phyloP scores from a whole-genome alignment of 805 yeast species.

The Scheffersomyces stipitis region DNA sequence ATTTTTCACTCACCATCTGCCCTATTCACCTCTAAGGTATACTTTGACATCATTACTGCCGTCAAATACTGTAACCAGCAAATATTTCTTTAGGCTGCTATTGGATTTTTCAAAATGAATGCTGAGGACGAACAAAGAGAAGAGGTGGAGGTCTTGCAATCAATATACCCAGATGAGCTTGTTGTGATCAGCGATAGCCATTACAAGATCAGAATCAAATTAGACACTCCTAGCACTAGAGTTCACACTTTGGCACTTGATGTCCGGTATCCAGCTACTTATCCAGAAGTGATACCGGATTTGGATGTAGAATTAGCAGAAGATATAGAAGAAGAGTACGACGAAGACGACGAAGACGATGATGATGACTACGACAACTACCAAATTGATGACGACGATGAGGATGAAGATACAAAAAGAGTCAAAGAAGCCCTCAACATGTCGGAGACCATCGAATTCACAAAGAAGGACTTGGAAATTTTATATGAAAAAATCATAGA shows the following conservation, averaged over 20 bases:
- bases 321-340: slow-evolving; percentile 17
- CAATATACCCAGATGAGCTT: slow-evolving; percentile 92
- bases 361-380: slow-evolving; percentile 41
- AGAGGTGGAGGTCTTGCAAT: slow-evolving; percentile 85
- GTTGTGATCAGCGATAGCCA: slow-evolving; percentile 43
- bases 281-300: slow-evolving; percentile 79
- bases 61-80: neutral
- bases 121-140: slow-evolving; percentile 80
- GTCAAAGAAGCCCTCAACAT: slow-evolving; percentile 47
- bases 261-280: slow-evolving; percentile 73
- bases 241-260: slow-evolving; percentile 54
- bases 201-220: slow-evolving; percentile 55
- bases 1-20: too few relatives aligned
- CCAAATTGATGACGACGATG: slow-evolving; percentile 45
- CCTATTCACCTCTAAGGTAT: too few relatives aligned
- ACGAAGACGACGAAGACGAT: slow-evolving; percentile 24
- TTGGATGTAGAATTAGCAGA: slow-evolving; percentile 39
- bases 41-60: too few relatives aligned
- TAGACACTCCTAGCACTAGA: slow-evolving; percentile 68
- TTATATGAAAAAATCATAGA: slow-evolving; percentile 44
- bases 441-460: slow-evolving; percentile 59
- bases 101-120: slow-evolving; percentile 62
- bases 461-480: slow-evolving; percentile 42
- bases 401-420: slow-evolving; percentile 20
- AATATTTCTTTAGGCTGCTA: too few relatives aligned